phyloP scores from a whole-genome alignment of 2,329 filamentous ascomycete species.

The Fusarium setosum region DNA sequence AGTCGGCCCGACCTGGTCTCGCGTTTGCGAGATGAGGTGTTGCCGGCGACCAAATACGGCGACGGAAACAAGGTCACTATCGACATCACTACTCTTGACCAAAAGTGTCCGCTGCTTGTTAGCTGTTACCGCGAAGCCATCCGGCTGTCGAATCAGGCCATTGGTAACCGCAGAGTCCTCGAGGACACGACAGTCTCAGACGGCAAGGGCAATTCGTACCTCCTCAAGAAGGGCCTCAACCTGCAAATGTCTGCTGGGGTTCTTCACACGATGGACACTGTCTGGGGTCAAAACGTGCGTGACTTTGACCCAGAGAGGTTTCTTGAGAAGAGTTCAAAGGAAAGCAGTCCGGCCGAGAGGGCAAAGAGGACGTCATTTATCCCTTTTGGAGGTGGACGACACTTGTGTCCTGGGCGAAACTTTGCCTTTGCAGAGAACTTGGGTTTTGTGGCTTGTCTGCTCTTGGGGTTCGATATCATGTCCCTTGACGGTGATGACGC shows the following conservation, averaged over 20 bases:
- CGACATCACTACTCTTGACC: conserved; percentile 49
- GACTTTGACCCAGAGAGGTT: conserved; percentile 25
- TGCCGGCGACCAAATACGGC: conserved; percentile 4
- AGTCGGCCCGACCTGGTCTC: conserved; percentile 41
- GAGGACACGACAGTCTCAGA: conserved; percentile 27
- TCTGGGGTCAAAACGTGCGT: conserved; percentile 21
- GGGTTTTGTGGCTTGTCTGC: conserved; percentile 17
- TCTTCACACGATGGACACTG: conserved; percentile 1
- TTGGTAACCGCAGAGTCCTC: conserved; percentile 21
- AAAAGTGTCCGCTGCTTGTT: conserved; percentile 50
- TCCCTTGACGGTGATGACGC: neutral
- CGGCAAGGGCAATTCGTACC: conserved; percentile 20
- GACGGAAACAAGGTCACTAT: conserved; percentile 39
- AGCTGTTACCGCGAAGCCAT: conserved; percentile 23
- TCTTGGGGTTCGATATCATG: conserved; percentile 21
- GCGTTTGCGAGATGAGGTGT: conserved; percentile 47
- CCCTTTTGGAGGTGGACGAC: conserved; percentile 25
- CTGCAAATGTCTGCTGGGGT: conserved; percentile 18
- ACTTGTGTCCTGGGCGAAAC: conserved; percentile 23
- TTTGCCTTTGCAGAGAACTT: conserved; percentile 33
- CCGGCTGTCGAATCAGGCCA: conserved; percentile 14
- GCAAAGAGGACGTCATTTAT: conserved; percentile 9
- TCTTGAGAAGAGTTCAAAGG: conserved; percentile 11
- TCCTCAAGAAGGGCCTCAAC: conserved; percentile 28
- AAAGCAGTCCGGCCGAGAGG: conserved; percentile 10